Evolutionary conservation across 2,329 filamentous ascomycete genomes (phyloP), one percentile per base, ranked within the genome.

Genomic region (Ustulina deusta): DNA sequence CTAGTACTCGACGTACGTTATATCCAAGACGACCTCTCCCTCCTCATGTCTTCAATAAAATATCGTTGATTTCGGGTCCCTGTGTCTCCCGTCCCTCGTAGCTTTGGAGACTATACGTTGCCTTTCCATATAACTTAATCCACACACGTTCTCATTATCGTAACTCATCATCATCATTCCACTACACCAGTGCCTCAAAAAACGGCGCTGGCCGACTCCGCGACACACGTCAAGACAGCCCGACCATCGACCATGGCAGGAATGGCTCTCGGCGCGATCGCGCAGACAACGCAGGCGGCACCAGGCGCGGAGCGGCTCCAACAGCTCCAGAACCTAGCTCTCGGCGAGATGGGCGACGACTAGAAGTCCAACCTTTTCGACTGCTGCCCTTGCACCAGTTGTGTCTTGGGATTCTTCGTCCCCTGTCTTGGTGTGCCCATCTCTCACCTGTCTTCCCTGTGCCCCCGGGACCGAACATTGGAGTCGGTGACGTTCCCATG

Each of bases 361-460:
- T 73, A 62, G 71, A 65, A 79, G 67, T 75, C 72, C 66, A 72
- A 73, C 68, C 76, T 85, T 57, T 80, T 78, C 73, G 72, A 79
- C 73, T 85, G 83, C 77, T 76, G 75, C 20, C 82, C 82, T 20
- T 78, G 78, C 71, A 76, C 74, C 29, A 78, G 74, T 56, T 84
- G 81, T 68, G 70, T 81, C 52, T 73, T 84, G 34, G 78, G 76
- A 52, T 78, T 77, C 38, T 83, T 76, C 57, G 71, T 82, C 61
- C 83, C 83, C 11, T 85, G 83, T 67, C 70, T 84, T 27, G 74
- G 83, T 84, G 76, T 55, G 82, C 9, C 3, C 27, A 13, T 5
- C 6, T 25, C 51, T 32, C 22, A 13, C 6, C 27, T 25, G 34
- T 1, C 6, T 27, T 20, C 15, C 13, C 13, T 29, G 9, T 38